phyloP scores from a whole-genome alignment of 495 filamentous ascomycete species.

The Glonium stellatum region DNA sequence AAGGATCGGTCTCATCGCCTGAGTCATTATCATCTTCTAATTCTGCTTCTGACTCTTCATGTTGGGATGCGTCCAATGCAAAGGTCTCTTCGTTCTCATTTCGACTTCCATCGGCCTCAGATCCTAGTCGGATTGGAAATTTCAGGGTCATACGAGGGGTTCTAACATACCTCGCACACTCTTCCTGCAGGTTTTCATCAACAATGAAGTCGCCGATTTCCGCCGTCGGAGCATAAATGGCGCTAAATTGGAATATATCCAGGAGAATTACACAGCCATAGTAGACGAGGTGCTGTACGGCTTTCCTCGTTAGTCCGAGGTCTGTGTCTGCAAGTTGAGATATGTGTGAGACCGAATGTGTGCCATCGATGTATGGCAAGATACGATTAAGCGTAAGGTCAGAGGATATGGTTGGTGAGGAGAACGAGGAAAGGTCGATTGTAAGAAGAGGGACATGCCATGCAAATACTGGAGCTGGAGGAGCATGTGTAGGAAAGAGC shows the following conservation, averaged over 20 bases:
- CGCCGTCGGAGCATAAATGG: slow-evolving; percentile 78
- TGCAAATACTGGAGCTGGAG: slow-evolving; percentile 67
- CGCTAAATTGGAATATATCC: slow-evolving; percentile 87
- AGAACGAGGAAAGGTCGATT: slow-evolving; percentile 56
- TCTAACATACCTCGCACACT: slow-evolving; percentile 78
- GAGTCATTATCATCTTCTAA: slow-evolving; percentile 37
- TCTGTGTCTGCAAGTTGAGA: slow-evolving; percentile 77
- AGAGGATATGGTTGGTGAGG: slow-evolving; percentile 57
- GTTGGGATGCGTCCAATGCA: background rate
- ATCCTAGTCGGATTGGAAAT: background rate
- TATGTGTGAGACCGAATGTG: slow-evolving; percentile 79
- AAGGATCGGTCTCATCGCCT: slow-evolving; percentile 25
- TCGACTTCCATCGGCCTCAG: background rate
- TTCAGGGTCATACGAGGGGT: slow-evolving; percentile 17
- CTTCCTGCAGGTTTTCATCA: slow-evolving; percentile 64
- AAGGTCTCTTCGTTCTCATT: slow-evolving; percentile 4
- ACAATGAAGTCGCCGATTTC: slow-evolving; percentile 69
- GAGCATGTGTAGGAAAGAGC: slow-evolving; percentile 75
- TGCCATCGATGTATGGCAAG: slow-evolving; percentile 78
- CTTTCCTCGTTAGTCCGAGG: slow-evolving; percentile 72
- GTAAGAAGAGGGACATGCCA: slow-evolving; percentile 91
- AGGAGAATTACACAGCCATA: slow-evolving; percentile 81
- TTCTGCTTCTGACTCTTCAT: background rate
- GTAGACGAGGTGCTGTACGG: slow-evolving; percentile 80
- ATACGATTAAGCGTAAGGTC: slow-evolving; percentile 75